These are phyloP conservation scores for Nymphaea thermarum DNA, from an alignment of 164 flowering plant genomes.

Conservation along the genomic window DNA sequence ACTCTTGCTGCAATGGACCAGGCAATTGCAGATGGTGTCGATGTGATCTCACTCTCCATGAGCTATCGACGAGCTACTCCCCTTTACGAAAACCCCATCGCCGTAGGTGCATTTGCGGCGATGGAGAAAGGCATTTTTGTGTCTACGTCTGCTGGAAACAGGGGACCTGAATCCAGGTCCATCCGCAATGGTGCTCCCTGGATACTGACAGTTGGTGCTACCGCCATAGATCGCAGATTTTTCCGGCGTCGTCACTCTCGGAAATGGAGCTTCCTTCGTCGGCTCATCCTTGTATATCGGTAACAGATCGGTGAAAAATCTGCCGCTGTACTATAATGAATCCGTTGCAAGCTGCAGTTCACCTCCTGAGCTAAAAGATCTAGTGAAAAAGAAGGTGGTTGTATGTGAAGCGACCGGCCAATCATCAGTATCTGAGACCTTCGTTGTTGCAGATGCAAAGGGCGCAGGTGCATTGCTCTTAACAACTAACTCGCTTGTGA, in stretches of 20 bases:
- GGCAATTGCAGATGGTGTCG: constrained; percentile 57
- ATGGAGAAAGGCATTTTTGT: constrained; percentile 35
- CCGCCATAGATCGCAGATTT: constrained; percentile 11
- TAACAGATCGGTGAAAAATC: not conserved
- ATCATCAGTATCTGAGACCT: not conserved
- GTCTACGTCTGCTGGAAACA: constrained; percentile 36
- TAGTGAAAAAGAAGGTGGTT: not conserved
- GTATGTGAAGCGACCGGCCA: not conserved
- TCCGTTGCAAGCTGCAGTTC: not conserved
- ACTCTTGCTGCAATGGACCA: constrained; percentile 46
- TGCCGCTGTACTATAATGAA: not conserved
- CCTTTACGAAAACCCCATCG: constrained; percentile 29
- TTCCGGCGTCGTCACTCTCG: constrained; percentile 6
- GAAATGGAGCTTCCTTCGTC: constrained; percentile 26
- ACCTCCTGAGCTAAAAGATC: not conserved
- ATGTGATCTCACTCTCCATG: constrained; percentile 46
- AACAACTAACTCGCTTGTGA: not conserved
- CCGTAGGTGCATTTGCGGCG: constrained; percentile 39
- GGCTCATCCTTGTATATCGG: not conserved
- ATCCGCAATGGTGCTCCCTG: constrained; percentile 6
- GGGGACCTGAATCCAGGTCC: constrained; percentile 17
- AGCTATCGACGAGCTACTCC: constrained; percentile 15
- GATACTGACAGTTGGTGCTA: constrained; percentile 9
- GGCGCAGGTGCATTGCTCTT: not conserved
- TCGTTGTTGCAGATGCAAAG: not conserved